Percentiles rank a stretch among this genome's conserved stretches.
Conservation (phyloP, 257 asterid species). For the Solanum pimpinellifolium region DNA sequence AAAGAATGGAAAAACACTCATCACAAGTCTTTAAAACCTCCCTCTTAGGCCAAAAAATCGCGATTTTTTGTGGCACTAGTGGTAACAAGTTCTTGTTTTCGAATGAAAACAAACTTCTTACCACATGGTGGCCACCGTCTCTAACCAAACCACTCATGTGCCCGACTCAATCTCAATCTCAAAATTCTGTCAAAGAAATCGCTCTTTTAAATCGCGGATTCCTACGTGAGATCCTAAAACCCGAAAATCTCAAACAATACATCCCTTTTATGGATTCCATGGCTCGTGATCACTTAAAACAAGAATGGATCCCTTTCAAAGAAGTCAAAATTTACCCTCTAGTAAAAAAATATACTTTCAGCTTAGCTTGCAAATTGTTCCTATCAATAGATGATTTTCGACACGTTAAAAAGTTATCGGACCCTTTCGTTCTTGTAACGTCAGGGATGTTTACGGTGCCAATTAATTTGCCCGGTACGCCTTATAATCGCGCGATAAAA, state of each 20-base stretch:
- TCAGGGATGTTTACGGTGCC: conserved; percentile 10
- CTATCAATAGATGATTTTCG: not conserved
- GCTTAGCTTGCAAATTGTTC: not conserved
- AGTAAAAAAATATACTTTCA: not conserved
- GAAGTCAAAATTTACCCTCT: not conserved
- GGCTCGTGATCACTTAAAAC: not conserved
- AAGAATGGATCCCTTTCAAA: not conserved
- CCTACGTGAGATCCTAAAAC: not conserved
- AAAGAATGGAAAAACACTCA: conserved; percentile 7
- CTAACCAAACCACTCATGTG: not conserved
- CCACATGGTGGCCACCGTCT: conserved; percentile 6
- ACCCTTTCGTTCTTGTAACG: not conserved
- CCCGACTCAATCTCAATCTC: not conserved
- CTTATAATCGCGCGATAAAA: not conserved
- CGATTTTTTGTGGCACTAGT: conserved; percentile 2
- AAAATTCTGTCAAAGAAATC: not conserved
- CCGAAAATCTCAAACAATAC: conserved; percentile 4
- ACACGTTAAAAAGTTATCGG: conserved; percentile 1
- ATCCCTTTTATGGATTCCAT: conserved; percentile 4
- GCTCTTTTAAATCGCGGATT: not conserved
- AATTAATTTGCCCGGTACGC: conserved; percentile 1
- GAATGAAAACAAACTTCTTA: not conserved
- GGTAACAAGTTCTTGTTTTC: conserved; percentile 15
- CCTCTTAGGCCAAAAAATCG: conserved; percentile 1
- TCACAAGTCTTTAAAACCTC: conserved; percentile 5